Evolutionary conservation across 2,329 filamentous ascomycete species (phyloP).

Genomic region (Colletotrichum liriopes): DNA sequence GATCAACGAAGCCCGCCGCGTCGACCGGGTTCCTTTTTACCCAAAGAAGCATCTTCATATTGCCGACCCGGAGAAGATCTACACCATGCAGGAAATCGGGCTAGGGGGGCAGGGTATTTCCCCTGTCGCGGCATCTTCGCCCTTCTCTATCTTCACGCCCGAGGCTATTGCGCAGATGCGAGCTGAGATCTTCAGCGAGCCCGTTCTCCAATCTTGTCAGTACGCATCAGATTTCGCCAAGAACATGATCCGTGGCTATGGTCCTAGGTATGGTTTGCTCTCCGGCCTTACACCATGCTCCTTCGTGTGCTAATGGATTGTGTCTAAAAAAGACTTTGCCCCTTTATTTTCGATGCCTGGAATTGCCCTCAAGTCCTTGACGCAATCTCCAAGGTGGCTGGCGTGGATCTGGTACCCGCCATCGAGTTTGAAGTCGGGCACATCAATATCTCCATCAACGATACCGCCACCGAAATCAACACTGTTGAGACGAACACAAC

Average conservation of each 20-base stretch:
- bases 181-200: slow-evolving; percentile 71
- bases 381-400: no score
- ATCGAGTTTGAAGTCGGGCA: no score
- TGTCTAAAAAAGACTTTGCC: no score
- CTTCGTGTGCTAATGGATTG: no score
- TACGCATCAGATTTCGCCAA: slow-evolving; percentile 63
- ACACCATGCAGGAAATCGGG: slow-evolving; percentile 75
- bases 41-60: slow-evolving; percentile 64
- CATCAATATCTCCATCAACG: no score
- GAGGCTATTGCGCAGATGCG: slow-evolving; percentile 75
- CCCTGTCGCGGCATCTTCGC: slow-evolving; percentile 74
- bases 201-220: slow-evolving; percentile 70
- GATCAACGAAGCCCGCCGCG: slow-evolving; percentile 46
- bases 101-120: slow-evolving; percentile 73
- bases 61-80: slow-evolving; percentile 64
- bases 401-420: no score
- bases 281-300: no score
- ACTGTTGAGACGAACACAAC: no score
- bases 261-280: slow-evolving; percentile 55
- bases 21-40: slow-evolving; percentile 39
- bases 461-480: no score
- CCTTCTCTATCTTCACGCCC: slow-evolving; percentile 59
- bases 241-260: slow-evolving; percentile 69
- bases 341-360: no score
- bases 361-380: no score